A percentile compares a stretch with the other conserved stretches of the same genome.
Evolutionary conservation across 2,329 filamentous ascomycete species (phyloP).

Genomic region (Mollisia scopiformis): DNA sequence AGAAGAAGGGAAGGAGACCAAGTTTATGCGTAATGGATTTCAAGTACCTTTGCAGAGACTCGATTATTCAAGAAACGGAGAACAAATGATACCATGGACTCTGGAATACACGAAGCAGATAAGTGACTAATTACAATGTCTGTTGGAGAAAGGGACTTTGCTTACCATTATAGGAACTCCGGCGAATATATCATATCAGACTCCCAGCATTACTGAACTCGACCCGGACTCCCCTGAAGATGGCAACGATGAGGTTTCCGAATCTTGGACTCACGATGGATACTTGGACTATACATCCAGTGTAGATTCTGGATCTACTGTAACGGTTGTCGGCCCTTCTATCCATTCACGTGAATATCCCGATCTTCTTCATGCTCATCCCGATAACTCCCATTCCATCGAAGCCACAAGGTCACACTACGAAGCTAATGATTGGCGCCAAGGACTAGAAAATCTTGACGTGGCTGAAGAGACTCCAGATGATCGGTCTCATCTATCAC

Average conservation of each 20-base stretch:
- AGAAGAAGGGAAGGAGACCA: neutral
- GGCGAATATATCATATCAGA: neutral
- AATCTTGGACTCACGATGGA: neutral
- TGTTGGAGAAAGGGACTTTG: neutral
- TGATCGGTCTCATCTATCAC: neutral
- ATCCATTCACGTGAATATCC: neutral
- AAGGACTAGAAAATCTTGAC: neutral
- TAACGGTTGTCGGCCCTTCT: neutral
- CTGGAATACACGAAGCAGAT: neutral
- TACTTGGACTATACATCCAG: neutral
- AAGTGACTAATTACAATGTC: neutral
- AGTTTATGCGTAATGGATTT: neutral
- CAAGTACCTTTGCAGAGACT: neutral
- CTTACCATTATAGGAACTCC: constrained; percentile 1
- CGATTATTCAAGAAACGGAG: neutral
- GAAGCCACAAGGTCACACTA: neutral
- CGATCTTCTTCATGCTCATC: neutral
- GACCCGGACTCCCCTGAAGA: neutral
- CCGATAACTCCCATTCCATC: neutral
- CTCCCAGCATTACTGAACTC: neutral
- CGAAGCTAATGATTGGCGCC: neutral
- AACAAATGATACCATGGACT: neutral
- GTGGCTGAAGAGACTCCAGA: neutral
- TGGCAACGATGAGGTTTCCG: neutral
- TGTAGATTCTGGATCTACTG: neutral